Evolutionary conservation across 2,329 filamentous ascomycete genomes (phyloP).

Genomic region (Paraphaeosphaeria sporulosa): DNA sequence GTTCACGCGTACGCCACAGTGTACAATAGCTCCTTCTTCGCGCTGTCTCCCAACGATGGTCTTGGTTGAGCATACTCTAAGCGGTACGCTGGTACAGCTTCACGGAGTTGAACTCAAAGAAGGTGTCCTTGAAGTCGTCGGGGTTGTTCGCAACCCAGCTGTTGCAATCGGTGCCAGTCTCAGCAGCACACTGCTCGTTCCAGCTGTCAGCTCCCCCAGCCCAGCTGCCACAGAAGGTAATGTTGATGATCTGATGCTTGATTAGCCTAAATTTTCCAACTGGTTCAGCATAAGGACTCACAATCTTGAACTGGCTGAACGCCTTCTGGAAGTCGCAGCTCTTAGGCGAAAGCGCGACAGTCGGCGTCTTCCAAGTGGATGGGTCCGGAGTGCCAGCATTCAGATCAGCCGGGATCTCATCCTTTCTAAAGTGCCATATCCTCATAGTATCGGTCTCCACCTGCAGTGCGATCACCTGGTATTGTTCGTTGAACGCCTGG

Average conservation of each 20-base stretch:
- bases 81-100: slow-evolving; percentile 6
- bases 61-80: neutral
- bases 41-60: no score
- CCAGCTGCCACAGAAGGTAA: slow-evolving; percentile 11
- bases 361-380: slow-evolving; percentile 6
- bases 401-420: slow-evolving; percentile 7
- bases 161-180: slow-evolving; percentile 13
- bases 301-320: slow-evolving; percentile 7
- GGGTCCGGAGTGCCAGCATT: slow-evolving; percentile 3
- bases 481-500: slow-evolving; percentile 7
- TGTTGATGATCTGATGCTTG: slow-evolving; percentile 3
- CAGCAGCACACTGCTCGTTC: slow-evolving; percentile 6
- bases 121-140: slow-evolving; percentile 13
- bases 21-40: neutral
- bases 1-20: neutral
- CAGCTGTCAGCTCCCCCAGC: slow-evolving; percentile 1
- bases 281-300: neutral
- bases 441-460: slow-evolving; percentile 4
- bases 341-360: slow-evolving; percentile 8
- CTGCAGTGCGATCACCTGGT: slow-evolving; percentile 8
- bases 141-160: slow-evolving; percentile 13
- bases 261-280: neutral
- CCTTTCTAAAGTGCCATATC: slow-evolving; percentile 5
- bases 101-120: slow-evolving; percentile 13
- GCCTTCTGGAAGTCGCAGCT: slow-evolving; percentile 11